Percentiles rank a stretch among this genome's conserved stretches.
phyloP scores from a whole-genome alignment of 2,329 filamentous ascomycete genomes.

The Colletotrichum neosansevieriae region DNA sequence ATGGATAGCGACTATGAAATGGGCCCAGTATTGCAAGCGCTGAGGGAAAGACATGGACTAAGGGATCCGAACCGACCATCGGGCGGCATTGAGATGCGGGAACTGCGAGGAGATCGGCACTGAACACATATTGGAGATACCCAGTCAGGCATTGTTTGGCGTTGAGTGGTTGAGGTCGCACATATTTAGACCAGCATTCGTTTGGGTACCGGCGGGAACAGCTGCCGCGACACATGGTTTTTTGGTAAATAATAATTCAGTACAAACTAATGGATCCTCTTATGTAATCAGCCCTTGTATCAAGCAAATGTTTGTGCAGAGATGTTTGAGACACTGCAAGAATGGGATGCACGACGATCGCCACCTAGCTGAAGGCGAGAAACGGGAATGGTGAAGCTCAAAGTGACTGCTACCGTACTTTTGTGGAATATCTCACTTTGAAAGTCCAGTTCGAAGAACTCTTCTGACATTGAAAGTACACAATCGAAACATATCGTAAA shows the following conservation, averaged over 20 bases:
- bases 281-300: too few relatives aligned
- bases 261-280: not conserved
- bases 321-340: too few relatives aligned
- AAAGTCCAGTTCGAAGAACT: too few relatives aligned
- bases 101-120: conserved; percentile 24
- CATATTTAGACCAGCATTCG: not conserved
- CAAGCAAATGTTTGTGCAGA: too few relatives aligned
- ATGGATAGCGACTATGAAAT: conserved; percentile 76
- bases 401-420: too few relatives aligned
- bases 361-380: too few relatives aligned
- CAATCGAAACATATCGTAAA: too few relatives aligned
- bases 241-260: conserved; percentile 19
- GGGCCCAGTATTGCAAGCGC: conserved; percentile 69
- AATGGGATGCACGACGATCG: too few relatives aligned
- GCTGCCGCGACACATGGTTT: not conserved
- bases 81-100: conserved; percentile 48
- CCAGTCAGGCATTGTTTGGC: conserved; percentile 8
- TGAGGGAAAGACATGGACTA: conserved; percentile 61
- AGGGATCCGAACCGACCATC: conserved; percentile 42
- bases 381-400: too few relatives aligned
- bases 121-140: conserved; percentile 24
- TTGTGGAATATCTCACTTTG: too few relatives aligned
- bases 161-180: not conserved
- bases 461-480: too few relatives aligned
- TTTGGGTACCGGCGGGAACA: not conserved